Evolutionary conservation across 345 rosid species (phyloP).

Genomic region (Microthlaspi erraticum): DNA sequence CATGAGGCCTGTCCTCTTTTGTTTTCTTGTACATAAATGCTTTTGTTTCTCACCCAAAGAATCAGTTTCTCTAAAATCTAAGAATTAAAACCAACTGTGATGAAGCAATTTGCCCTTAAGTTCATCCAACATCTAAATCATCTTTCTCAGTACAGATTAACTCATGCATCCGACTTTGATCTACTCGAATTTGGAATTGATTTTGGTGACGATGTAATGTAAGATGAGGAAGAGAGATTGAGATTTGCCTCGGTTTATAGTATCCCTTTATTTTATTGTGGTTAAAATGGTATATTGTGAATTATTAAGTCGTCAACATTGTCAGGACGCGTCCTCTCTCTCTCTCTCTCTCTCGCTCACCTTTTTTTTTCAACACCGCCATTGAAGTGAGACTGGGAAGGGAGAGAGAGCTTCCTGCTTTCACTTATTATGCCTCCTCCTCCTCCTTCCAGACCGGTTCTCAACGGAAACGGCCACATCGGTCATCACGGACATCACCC

Average conservation of each 20-base stretch:
- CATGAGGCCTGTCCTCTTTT: constrained; percentile 4
- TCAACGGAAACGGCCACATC: constrained; percentile 40
- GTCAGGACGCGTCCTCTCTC: constrained; percentile 32
- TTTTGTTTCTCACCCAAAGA: background rate
- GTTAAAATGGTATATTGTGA: constrained; percentile 27
- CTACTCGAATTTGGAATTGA: constrained; percentile 2
- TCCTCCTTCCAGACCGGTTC: constrained; percentile 28
- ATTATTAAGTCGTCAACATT: constrained; percentile 28
- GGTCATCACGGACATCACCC: constrained; percentile 32
- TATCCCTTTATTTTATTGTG: constrained; percentile 1
- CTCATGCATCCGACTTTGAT: background rate
- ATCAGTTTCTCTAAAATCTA: constrained; percentile 13
- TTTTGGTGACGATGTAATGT: background rate
- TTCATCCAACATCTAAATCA: background rate
- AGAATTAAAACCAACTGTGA: too few species aligned
- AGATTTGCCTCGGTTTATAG: constrained; percentile 7
- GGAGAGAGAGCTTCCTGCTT: constrained; percentile 40
- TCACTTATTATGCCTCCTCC: constrained; percentile 35
- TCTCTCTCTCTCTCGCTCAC: constrained; percentile 16
- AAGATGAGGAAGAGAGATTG: background rate
- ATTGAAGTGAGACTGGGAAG: constrained; percentile 35
- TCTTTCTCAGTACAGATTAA: background rate
- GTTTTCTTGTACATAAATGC: constrained; percentile 23
- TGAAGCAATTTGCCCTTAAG: background rate
- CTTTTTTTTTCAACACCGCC: constrained; percentile 11